Evolutionary conservation across 495 filamentous ascomycete genomes (phyloP), one percentile per base, ranked within the genome.

Genomic region (Aspergillus affinis): DNA sequence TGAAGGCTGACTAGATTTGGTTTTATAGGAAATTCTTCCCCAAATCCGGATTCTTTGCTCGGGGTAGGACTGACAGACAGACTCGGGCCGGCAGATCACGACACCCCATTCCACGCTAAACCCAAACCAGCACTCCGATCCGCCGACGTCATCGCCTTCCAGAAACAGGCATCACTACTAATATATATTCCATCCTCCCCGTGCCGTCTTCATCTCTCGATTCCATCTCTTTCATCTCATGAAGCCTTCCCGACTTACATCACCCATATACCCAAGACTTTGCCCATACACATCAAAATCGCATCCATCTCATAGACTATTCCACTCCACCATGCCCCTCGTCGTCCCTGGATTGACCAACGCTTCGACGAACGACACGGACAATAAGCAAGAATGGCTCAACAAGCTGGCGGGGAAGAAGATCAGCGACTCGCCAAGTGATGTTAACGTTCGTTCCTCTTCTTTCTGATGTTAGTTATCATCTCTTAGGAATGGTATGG

Each of bases 361-460:
- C 27, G 26, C 19, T 27, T 21, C 23, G 76, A 82, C 79, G 68
- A 81, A 78, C 72, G 69, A 74, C 46, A 63, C 69, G 58, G 78
- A 72, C 55, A 78, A 72, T 56, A 78, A 82, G 61, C 75, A 82
- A 45, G 83, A 88, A 61, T 93, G 90, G 90, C 73, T 73, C 47
- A 84, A 80, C 71, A 90, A 91, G 80, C 78, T 93, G 17, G 83
- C 87, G 54, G 90, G 90, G 60, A 93, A 93, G 85, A 90, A 84
- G 67, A 69, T 86, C 46, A 78, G 76, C 23, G 83, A 86, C 6
- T 53, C 61, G 9, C 65, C 68, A 8, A 73, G 66, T 55, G 75
- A 85, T 71, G 75, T 76, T 44, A 71, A 67, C 10, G 84, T 86
- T 70, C 54, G 79, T 72, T 46, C 26, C 41, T 8, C 27, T 50